Percentiles rank a stretch among this genome's conserved stretches.
phyloP scores from a whole-genome alignment of 139 green algal species.

The Astrephomene gubernaculifera region DNA sequence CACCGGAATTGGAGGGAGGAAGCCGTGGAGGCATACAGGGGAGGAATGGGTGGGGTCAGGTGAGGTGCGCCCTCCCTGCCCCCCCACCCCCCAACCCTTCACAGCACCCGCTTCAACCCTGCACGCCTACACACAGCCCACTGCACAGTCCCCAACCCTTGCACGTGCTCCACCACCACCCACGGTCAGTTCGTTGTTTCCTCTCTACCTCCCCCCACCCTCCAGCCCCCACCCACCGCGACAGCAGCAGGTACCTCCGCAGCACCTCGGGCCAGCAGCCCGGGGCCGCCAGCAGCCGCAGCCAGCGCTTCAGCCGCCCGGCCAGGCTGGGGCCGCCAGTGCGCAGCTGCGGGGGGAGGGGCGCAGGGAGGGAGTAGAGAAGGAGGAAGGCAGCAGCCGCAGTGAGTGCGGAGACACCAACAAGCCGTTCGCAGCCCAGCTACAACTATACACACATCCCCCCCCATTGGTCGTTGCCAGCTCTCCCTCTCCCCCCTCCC shows the following conservation, averaged over 20 bases:
- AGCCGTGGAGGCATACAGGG: no score
- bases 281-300: slow-evolving; percentile 29
- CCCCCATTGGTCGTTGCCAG: no score
- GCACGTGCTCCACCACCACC: no score
- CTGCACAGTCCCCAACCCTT: neutral
- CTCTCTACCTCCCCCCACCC: neutral
- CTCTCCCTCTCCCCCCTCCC: neutral
- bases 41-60: neutral
- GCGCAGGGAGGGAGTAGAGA: neutral
- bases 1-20: no score
- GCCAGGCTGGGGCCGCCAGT: slow-evolving; percentile 34
- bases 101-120: no score
- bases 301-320: slow-evolving; percentile 50
- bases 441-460: no score
- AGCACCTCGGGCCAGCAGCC: slow-evolving; percentile 68
- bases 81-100: no score
- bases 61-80: no score
- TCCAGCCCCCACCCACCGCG: neutral
- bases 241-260: slow-evolving; percentile 53
- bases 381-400: neutral
- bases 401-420: no score
- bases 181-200: no score
- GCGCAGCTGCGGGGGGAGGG: neutral
- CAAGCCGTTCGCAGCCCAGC: no score
- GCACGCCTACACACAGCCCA: neutral